Evolutionary conservation across 306 rosid species (phyloP), one percentile per base, ranked within the genome.

Genomic region (Elaeagnus macrophylla): DNA sequence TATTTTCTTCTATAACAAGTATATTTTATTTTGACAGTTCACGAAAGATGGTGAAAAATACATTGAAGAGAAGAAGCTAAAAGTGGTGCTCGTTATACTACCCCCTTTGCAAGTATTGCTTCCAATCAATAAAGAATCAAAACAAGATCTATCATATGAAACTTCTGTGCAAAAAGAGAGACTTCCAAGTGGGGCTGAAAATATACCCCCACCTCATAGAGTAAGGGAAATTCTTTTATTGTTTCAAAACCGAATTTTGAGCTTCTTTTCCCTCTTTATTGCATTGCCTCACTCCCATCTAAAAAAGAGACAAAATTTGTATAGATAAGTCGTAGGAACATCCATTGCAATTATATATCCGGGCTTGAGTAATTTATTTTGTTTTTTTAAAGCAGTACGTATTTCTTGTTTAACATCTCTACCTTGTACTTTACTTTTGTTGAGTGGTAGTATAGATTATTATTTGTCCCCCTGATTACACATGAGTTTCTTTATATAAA

Each of bases 51-150:
- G 80, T 54, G 88, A 83, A 41, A 84, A 69, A 56, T 68, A 75
- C 62, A 40, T 87, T 51, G 95, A 80, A 68, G 99, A 87, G 79
- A 87, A 66, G 89, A 91, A 84, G 73, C 65, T 91, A 39, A 80
- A 67, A 66, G 99, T 91, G 47, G 59, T 75, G 67, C 89, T 91
- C 35, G 59, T 70, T 52, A 79, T 72, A 64, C 77, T 93, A 12
- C 62, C 85, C 40, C 64, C 83, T 57, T 75, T 95, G 8, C 96
- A 95, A 5, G 83, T 77, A 49, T 75, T 78, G 79, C 70, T 75
- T 56, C 83, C 86, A 6, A 67, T 66, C 48, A 86, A 91, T 60
- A 93, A 85, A 53, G 96, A 71, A 40, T 18, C 39, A 39, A 87
- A 87, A 77, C 87, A 74, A 70, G 95, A 82, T 64, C 57, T 63